Evolutionary conservation across 164 flowering plant species (phyloP).

Genomic region (Saururus chinensis): DNA sequence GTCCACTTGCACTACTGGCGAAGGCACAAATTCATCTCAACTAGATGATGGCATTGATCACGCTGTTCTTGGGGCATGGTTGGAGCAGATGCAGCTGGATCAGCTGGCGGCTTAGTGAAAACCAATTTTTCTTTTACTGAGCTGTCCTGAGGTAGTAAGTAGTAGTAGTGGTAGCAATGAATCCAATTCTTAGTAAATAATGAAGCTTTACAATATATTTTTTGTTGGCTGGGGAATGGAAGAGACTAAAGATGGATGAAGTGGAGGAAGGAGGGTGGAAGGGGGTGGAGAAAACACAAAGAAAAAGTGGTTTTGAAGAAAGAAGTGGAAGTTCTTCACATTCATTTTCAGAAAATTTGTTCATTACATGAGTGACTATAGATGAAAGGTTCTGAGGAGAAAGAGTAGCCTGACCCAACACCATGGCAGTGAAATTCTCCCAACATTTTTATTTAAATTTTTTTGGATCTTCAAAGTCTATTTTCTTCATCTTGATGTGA

Average conservation of each 20-base stretch:
- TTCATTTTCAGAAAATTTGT: slow-evolving; percentile 8
- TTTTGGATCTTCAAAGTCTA: not conserved
- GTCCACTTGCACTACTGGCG: slow-evolving; percentile 5
- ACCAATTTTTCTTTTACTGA: slow-evolving; percentile 10
- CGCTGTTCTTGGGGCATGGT: slow-evolving; percentile 67
- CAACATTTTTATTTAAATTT: slow-evolving; percentile 4
- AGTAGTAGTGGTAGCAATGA: not conserved
- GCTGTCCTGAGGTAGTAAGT: slow-evolving; percentile 1
- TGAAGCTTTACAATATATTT: slow-evolving; percentile 7
- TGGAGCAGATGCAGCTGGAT: slow-evolving; percentile 91
- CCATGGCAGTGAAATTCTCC: slow-evolving; percentile 14
- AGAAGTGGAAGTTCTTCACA: not conserved
- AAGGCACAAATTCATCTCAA: slow-evolving; percentile 21
- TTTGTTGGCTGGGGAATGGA: slow-evolving; percentile 8
- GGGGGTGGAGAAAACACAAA: not conserved
- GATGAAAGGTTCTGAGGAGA: slow-evolving; percentile 4
- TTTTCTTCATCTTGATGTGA: slow-evolving; percentile 1
- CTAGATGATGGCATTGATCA: slow-evolving; percentile 54
- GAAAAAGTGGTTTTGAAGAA: slow-evolving; percentile 1
- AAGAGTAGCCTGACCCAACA: slow-evolving; percentile 2
- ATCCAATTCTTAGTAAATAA: slow-evolving; percentile 7
- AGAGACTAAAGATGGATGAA: not conserved
- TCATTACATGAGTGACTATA: slow-evolving; percentile 5
- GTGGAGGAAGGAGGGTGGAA: slow-evolving; percentile 1
- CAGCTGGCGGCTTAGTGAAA: slow-evolving; percentile 58